Conservation (phyloP, 2,329 filamentous ascomycete species). For the Diaporthe caulivora region DNA sequence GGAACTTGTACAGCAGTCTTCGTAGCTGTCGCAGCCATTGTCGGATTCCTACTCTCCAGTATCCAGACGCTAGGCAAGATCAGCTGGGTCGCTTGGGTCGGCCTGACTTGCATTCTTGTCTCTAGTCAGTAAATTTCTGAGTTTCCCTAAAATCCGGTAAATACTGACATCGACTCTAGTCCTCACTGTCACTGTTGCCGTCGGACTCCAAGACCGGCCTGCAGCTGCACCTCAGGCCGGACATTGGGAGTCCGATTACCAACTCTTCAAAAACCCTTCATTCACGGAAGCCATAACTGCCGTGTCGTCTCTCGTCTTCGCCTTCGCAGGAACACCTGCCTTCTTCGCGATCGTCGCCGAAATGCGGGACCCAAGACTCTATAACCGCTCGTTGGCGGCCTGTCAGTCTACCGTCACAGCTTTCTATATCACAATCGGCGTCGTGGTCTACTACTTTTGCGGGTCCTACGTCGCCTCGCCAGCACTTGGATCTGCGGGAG, state of each 20-base stretch:
- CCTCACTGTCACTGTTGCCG: conserved; percentile 48
- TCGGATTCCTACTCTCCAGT: conserved; percentile 42
- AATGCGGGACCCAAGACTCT: conserved; percentile 67
- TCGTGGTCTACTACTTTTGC: conserved; percentile 50
- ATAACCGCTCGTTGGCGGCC: conserved; percentile 46
- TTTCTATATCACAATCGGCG: conserved; percentile 46
- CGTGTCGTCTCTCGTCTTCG: conserved; percentile 66
- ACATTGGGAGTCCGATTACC: conserved; percentile 62
- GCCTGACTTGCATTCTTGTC: conserved; percentile 61
- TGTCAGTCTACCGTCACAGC: conserved; percentile 43
- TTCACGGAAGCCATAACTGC: conserved; percentile 68
- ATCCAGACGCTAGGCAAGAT: conserved; percentile 42
- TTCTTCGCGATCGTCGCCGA: conserved; percentile 70
- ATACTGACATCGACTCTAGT: conserved; percentile 48
- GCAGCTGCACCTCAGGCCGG: conserved; percentile 64
- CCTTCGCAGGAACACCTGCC: conserved; percentile 63
- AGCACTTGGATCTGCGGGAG: conserved; percentile 45
- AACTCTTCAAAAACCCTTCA: conserved; percentile 48
- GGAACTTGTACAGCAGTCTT: conserved; percentile 45
- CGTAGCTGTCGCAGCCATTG: conserved; percentile 43
- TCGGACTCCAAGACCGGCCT: conserved; percentile 63
- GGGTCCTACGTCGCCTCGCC: conserved; percentile 48
- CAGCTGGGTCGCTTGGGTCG: conserved; percentile 53
- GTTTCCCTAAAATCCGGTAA: not conserved
- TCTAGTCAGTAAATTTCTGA: not conserved